These are phyloP conservation scores for Apiospora phragmitis DNA, from an alignment of 2,329 filamentous ascomycete species.

Conservation along the genomic window DNA sequence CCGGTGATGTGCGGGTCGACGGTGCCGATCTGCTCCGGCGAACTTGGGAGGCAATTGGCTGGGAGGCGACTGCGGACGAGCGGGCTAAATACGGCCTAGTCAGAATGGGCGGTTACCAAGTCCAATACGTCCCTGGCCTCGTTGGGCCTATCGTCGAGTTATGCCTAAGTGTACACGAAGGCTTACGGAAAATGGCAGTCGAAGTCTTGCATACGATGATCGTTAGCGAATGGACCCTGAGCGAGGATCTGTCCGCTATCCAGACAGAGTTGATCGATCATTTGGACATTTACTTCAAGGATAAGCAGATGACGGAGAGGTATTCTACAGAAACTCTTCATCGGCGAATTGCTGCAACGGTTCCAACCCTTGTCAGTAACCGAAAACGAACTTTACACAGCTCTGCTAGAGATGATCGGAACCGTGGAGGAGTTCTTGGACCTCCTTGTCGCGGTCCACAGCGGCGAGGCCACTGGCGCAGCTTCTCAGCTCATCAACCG, in stretches of 20 bases:
- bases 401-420: constrained; percentile 75
- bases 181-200: constrained; percentile 83
- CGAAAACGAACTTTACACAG: constrained; percentile 69
- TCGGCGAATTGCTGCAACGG: constrained; percentile 77
- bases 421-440: constrained; percentile 91
- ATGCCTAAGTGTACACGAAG: constrained; percentile 93
- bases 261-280: constrained; percentile 97
- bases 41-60: constrained; percentile 95
- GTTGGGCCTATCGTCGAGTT: constrained; percentile 91
- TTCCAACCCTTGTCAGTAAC: constrained; percentile 73
- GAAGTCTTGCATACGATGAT: constrained; percentile 98
- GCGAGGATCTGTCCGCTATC: constrained; percentile 85
- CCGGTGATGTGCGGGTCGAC: constrained; percentile 89
- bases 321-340: constrained; percentile 88
- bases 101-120: constrained; percentile 94
- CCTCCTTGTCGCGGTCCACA: constrained; percentile 85
- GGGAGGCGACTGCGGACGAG: constrained; percentile 86
- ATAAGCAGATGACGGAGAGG: constrained; percentile 85
- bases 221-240: constrained; percentile 95
- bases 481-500: constrained; percentile 85
- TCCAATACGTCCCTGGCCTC: constrained; percentile 93
- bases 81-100: constrained; percentile 72
- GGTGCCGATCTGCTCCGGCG: constrained; percentile 82
- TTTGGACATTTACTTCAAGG: constrained; percentile 86
- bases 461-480: constrained; percentile 71